A percentile compares a stretch with the other conserved stretches of the same genome.
Conservation (phyloP, 768 basidiomycete genomes). For the Mycena polygramma region DNA sequence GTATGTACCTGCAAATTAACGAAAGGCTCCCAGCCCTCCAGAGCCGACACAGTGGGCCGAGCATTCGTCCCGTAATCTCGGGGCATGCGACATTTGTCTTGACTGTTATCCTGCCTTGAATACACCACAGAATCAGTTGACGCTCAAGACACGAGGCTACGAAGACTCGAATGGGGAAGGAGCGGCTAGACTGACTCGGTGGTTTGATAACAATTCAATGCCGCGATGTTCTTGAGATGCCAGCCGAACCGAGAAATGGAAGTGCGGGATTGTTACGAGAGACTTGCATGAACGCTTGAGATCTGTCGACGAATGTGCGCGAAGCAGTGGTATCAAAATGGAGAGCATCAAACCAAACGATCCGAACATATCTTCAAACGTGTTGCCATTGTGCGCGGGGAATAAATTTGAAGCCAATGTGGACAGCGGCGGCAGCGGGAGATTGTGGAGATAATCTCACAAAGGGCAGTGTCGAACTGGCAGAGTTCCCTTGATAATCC, state of each 20-base stretch:
- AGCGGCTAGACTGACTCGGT: not conserved
- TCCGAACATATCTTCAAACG: conserved; percentile 10
- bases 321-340: conserved; percentile 10
- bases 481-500: not conserved
- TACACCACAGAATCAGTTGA: conserved; percentile 11
- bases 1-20: conserved; percentile 20
- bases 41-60: conserved; percentile 2
- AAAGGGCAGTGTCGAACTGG: conserved; percentile 6
- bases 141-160: conserved; percentile 20
- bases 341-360: conserved; percentile 8
- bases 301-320: conserved; percentile 18
- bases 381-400: too few species aligned
- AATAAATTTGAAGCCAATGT: not conserved
- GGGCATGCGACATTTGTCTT: not conserved
- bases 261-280: conserved; percentile 13
- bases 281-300: conserved; percentile 2
- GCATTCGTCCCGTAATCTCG: not conserved
- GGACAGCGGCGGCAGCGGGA: not conserved
- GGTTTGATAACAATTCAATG: conserved; percentile 24
- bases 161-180: conserved; percentile 10
- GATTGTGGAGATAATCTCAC: conserved; percentile 8
- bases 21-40: not conserved
- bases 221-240: conserved; percentile 23
- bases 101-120: too few species aligned
- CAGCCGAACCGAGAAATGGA: conserved; percentile 26